A percentile compares a stretch with the other conserved stretches of the same genome.
Evolutionary conservation across 139 green algal species (phyloP).

Genomic region (Dunaliella primolecta): DNA sequence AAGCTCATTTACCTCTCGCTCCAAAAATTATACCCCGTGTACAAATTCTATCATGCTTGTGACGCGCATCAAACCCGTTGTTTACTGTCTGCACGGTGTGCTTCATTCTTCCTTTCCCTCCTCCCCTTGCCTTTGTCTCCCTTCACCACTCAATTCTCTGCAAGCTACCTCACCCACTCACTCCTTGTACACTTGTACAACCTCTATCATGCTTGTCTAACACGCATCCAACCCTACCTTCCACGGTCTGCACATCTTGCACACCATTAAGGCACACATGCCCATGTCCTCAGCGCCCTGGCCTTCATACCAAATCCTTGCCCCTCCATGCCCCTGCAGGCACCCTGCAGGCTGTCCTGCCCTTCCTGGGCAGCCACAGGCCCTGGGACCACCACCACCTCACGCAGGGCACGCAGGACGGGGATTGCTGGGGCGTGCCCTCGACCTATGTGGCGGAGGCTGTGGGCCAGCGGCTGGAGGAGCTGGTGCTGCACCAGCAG

Average conservation of each 20-base stretch:
- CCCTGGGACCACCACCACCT: not conserved
- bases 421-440: not conserved
- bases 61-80: no score
- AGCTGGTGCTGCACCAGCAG: constrained; percentile 4
- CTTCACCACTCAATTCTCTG: not conserved
- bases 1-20: not conserved
- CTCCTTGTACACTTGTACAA: not conserved
- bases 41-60: not conserved
- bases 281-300: not conserved
- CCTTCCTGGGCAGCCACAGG: not conserved
- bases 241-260: no score
- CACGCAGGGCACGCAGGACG: not conserved
- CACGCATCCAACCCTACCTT: not conserved
- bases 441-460: not conserved
- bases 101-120: no score
- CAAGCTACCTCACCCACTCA: not conserved
- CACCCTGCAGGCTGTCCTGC: not conserved
- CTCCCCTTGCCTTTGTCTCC: not conserved
- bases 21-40: not conserved
- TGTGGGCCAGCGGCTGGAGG: not conserved
- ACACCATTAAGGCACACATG: not conserved
- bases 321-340: no score
- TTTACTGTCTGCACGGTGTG: no score
- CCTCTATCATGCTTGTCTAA: not conserved
- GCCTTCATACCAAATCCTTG: not conserved